phyloP scores from a whole-genome alignment of 2,329 filamentous ascomycete species.

The Epicoccum nigrum region DNA sequence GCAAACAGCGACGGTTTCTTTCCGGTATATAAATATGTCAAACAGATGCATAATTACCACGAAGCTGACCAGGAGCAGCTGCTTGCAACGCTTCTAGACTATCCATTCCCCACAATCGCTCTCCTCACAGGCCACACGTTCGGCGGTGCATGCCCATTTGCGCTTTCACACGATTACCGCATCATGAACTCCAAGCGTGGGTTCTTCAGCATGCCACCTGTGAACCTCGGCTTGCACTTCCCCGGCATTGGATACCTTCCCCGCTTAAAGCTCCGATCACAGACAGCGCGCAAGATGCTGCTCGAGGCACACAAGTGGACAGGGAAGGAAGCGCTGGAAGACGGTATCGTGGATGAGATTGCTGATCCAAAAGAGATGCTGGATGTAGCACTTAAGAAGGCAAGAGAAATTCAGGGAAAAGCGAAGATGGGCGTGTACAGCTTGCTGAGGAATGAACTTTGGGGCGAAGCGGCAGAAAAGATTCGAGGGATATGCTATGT shows the following conservation, averaged over 20 bases:
- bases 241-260: constrained; percentile 61
- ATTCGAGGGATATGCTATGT: constrained; percentile 62
- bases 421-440: constrained; percentile 59
- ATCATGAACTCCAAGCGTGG: constrained; percentile 46
- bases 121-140: constrained; percentile 58
- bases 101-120: constrained; percentile 57
- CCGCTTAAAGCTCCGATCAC: constrained; percentile 58
- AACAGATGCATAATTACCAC: too few species aligned
- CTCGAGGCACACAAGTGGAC: constrained; percentile 63
- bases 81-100: constrained; percentile 56
- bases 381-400: constrained; percentile 54
- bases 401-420: constrained; percentile 51
- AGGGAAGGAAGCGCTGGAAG: constrained; percentile 56
- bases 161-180: constrained; percentile 57
- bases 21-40: constrained; percentile 46
- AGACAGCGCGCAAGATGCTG: constrained; percentile 62
- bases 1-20: constrained; percentile 65
- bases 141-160: constrained; percentile 56
- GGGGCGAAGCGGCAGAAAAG: constrained; percentile 59
- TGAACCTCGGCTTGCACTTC: constrained; percentile 62
- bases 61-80: constrained; percentile 30
- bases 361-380: constrained; percentile 56
- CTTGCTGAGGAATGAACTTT: constrained; percentile 59
- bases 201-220: constrained; percentile 54
- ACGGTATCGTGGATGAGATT: constrained; percentile 61